Percentiles rank a stretch among this genome's conserved stretches.
Conservation (phyloP, 371 early-diverging fungal genomes). For the Enterocytospora artemiae region DNA sequence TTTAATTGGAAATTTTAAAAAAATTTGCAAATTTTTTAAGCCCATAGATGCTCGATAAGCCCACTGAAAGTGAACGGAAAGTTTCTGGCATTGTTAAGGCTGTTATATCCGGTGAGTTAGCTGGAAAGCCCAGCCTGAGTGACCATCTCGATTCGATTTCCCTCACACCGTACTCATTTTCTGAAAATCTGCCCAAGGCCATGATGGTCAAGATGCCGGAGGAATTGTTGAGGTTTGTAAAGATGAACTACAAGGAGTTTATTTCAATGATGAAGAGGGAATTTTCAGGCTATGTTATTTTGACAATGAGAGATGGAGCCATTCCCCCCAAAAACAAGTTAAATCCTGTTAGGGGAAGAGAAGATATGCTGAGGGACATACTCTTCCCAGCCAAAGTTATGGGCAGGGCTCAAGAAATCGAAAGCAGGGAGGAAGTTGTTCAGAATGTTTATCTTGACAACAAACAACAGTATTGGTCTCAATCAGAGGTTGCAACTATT, state of each 20-base stretch:
- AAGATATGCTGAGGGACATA: constrained; percentile 18
- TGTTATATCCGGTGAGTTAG: constrained; percentile 8
- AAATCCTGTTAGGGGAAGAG: constrained; percentile 7
- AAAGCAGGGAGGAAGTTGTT: constrained; percentile 14
- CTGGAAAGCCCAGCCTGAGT: neutral
- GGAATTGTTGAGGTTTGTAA: constrained; percentile 19
- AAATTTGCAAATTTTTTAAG: constrained; percentile 11
- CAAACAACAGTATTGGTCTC: constrained; percentile 19
- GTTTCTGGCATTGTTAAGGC: constrained; percentile 23
- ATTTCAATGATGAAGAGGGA: constrained; percentile 28
- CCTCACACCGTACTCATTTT: constrained; percentile 20
- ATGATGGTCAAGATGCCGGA: constrained; percentile 30
- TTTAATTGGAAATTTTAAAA: constrained; percentile 5
- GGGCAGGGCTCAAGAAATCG: constrained; percentile 32
- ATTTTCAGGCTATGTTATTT: constrained; percentile 29
- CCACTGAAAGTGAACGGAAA: constrained; percentile 36
- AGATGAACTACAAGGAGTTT: constrained; percentile 18
- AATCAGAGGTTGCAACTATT: constrained; percentile 41
- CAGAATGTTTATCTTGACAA: constrained; percentile 33
- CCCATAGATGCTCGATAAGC: constrained; percentile 27
- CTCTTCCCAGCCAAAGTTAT: constrained; percentile 31
- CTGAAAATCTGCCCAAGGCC: constrained; percentile 19
- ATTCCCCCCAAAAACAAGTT: constrained; percentile 2
- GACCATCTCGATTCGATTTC: constrained; percentile 9
- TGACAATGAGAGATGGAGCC: constrained; percentile 20